Conservation (phyloP, 306 rosid genomes). For the Quercus rubra region DNA sequence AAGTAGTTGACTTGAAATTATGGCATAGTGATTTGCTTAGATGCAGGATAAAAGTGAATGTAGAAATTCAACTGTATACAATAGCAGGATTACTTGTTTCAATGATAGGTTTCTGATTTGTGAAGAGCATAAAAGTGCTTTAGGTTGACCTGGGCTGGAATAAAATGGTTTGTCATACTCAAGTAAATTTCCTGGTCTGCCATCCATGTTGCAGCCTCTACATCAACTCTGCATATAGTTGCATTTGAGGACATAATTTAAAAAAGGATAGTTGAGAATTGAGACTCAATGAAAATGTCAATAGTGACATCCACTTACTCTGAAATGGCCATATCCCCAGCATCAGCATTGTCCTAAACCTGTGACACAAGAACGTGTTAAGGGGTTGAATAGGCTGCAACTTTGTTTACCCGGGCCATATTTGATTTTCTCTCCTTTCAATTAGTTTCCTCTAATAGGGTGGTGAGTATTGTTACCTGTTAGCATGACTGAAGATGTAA, state of each 20-base stretch:
- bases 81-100: neutral
- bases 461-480: neutral
- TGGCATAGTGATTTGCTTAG: neutral
- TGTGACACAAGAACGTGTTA: neutral
- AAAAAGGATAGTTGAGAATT: neutral
- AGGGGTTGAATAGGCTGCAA: neutral
- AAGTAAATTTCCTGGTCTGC: neutral
- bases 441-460: neutral
- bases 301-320: neutral
- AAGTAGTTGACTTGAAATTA: neutral
- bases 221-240: neutral
- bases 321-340: neutral
- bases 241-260: neutral
- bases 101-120: neutral
- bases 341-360: neutral
- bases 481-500: neutral
- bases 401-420: neutral
- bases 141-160: neutral
- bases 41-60: neutral
- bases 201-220: neutral
- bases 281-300: neutral
- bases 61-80: neutral
- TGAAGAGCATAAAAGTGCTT: neutral
- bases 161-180: neutral
- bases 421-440: neutral